phyloP scores from a whole-genome alignment of 352 stramenopile genomes.

The Peronospora destructor region DNA sequence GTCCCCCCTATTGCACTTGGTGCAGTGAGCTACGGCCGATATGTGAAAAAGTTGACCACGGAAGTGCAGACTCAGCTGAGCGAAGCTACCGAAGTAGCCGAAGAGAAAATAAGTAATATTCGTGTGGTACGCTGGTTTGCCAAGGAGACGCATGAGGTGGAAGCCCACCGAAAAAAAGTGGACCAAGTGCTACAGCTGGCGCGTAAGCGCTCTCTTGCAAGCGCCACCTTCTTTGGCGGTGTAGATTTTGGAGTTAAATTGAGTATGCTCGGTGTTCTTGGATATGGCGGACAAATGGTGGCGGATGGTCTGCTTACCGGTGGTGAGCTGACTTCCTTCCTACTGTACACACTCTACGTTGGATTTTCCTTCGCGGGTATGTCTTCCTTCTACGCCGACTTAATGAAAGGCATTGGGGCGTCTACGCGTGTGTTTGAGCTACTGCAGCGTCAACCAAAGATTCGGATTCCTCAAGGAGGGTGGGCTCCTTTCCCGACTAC shows the following conservation, averaged over 20 bases:
- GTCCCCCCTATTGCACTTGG: slow-evolving; percentile 89
- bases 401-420: slow-evolving; percentile 87
- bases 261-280: slow-evolving; percentile 85
- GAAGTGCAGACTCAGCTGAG: slow-evolving; percentile 89
- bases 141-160: slow-evolving; percentile 67
- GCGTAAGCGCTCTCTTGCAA: slow-evolving; percentile 67
- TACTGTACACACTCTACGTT: slow-evolving; percentile 91
- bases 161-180: slow-evolving; percentile 51
- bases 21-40: slow-evolving; percentile 80
- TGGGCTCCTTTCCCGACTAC: slow-evolving; percentile 27
- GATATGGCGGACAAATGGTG: slow-evolving; percentile 90
- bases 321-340: slow-evolving; percentile 89
- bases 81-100: slow-evolving; percentile 86
- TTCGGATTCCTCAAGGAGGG: slow-evolving; percentile 32
- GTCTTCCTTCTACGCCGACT: slow-evolving; percentile 88
- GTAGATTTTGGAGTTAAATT: slow-evolving; percentile 85
- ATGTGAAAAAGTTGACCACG: slow-evolving; percentile 81
- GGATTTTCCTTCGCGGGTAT: slow-evolving; percentile 84
- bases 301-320: slow-evolving; percentile 74
- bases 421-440: slow-evolving; percentile 88
- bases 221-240: slow-evolving; percentile 76
- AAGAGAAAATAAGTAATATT: slow-evolving; percentile 90
- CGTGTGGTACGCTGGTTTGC: slow-evolving; percentile 90
- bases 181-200: slow-evolving; percentile 55
- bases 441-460: slow-evolving; percentile 71